A percentile compares a stretch with the other conserved stretches of the same genome.
phyloP scores from a whole-genome alignment of 2,329 filamentous ascomycete genomes.

The Dryadomyces quercus-mongolicae region DNA sequence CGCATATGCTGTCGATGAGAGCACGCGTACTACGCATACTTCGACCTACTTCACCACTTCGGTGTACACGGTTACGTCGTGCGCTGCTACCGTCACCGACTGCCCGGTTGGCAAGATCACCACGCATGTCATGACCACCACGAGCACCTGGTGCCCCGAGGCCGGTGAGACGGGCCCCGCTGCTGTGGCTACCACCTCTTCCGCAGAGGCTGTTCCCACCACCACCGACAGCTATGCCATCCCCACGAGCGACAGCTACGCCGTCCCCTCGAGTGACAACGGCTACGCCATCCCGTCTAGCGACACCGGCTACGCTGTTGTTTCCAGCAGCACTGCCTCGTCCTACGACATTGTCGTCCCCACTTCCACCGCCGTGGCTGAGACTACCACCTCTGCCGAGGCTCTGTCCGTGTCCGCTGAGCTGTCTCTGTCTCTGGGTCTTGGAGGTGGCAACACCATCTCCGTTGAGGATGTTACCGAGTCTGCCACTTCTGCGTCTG shows the following conservation, averaged over 20 bases:
- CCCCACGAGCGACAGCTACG: too few relatives aligned
- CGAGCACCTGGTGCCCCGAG: background rate
- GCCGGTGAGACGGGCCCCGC: background rate
- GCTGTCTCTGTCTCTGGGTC: too few relatives aligned
- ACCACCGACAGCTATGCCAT: background rate
- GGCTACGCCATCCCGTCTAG: too few relatives aligned
- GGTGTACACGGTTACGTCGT: slow-evolving; percentile 6
- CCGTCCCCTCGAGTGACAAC: too few relatives aligned
- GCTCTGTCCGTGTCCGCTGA: too few relatives aligned
- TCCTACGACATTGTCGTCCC: background rate
- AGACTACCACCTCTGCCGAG: background rate
- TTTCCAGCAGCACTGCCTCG: background rate
- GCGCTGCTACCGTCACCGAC: slow-evolving; percentile 5
- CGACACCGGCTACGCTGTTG: too few relatives aligned
- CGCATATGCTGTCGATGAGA: too few relatives aligned
- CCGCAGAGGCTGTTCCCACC: too few relatives aligned
- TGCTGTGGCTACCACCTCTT: background rate
- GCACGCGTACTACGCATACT: too few relatives aligned
- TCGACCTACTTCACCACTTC: background rate
- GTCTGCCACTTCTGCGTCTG: background rate
- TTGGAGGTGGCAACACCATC: too few relatives aligned
- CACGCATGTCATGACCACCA: background rate
- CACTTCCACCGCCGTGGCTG: too few relatives aligned
- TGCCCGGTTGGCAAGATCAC: background rate
- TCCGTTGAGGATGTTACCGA: too few relatives aligned